Percentiles rank a stretch among this genome's conserved stretches.
Evolutionary conservation across 257 asterid genomes (phyloP).

Genomic region (Echites panduratus): DNA sequence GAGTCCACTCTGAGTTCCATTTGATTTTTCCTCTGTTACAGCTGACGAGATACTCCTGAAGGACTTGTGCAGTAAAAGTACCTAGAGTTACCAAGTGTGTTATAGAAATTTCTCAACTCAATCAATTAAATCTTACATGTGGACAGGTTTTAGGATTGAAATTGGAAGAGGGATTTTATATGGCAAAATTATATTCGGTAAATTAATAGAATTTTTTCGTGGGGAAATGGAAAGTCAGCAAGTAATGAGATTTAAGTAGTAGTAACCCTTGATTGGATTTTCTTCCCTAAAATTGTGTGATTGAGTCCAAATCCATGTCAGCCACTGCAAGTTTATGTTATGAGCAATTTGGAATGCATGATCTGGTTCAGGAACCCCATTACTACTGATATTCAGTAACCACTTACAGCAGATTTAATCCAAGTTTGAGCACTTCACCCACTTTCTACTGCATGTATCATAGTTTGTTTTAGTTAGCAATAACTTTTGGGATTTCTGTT

Average conservation of each 20-base stretch:
- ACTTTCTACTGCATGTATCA: too few species aligned
- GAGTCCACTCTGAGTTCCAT: constrained; percentile 5
- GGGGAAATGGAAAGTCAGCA: background rate
- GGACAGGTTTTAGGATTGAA: background rate
- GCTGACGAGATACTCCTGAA: background rate
- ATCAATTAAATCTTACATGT: background rate
- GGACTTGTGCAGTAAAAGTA: background rate
- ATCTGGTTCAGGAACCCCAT: too few species aligned
- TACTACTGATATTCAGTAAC: too few species aligned
- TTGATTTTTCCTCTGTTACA: background rate
- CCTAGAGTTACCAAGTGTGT: background rate
- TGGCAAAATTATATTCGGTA: background rate
- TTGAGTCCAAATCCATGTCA: too few species aligned
- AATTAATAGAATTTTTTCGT: background rate
- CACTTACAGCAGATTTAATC: too few species aligned
- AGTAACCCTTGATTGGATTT: background rate
- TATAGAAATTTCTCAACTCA: background rate
- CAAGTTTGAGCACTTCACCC: too few species aligned
- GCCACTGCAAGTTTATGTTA: too few species aligned
- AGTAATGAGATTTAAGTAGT: background rate
- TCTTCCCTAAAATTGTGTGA: background rate
- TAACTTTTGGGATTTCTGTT: too few species aligned
- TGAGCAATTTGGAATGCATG: too few species aligned
- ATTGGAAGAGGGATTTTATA: background rate
- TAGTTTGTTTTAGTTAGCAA: too few species aligned